These are phyloP conservation scores for Corylus heterophylla DNA, from an alignment of 306 rosid genomes.

Conservation along the genomic window DNA sequence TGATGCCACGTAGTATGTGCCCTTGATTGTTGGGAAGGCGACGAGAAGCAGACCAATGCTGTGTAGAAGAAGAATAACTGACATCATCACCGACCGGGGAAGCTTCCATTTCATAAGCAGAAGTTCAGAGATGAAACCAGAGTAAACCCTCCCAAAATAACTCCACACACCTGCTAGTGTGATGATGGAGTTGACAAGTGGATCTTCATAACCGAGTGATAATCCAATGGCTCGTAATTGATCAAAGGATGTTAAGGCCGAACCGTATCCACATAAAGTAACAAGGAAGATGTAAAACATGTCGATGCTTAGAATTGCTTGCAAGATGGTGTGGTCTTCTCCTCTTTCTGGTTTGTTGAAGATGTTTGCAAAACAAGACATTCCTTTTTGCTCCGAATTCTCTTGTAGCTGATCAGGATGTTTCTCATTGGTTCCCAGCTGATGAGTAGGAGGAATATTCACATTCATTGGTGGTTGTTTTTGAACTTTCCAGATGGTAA, in stretches of 20 bases:
- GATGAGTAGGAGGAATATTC: background rate
- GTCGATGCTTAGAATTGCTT: slow-evolving; percentile 42
- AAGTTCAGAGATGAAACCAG: slow-evolving; percentile 47
- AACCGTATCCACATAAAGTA: slow-evolving; percentile 38
- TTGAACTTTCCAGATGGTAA: slow-evolving; percentile 20
- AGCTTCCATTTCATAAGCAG: slow-evolving; percentile 31
- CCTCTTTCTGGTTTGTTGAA: slow-evolving; percentile 41
- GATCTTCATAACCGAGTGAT: slow-evolving; percentile 30
- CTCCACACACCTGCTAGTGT: slow-evolving; percentile 53
- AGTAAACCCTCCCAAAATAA: slow-evolving; percentile 48
- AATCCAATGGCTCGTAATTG: slow-evolving; percentile 50
- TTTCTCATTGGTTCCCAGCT: slow-evolving; percentile 6
- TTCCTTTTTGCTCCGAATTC: background rate
- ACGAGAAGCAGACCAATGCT: slow-evolving; percentile 37
- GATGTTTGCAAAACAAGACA: slow-evolving; percentile 17
- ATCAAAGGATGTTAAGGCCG: slow-evolving; percentile 45
- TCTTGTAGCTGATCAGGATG: background rate
- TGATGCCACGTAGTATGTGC: slow-evolving; percentile 41
- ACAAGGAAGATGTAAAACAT: slow-evolving; percentile 44
- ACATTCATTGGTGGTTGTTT: background rate
- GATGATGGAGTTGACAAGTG: slow-evolving; percentile 29
- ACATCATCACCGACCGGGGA: slow-evolving; percentile 43
- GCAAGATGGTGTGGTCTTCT: slow-evolving; percentile 51
- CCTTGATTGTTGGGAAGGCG: slow-evolving; percentile 40
- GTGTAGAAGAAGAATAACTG: slow-evolving; percentile 39